These are phyloP conservation scores for Guyanaporus albipodus DNA, from an alignment of 768 basidiomycete species.

Conservation along the genomic window DNA sequence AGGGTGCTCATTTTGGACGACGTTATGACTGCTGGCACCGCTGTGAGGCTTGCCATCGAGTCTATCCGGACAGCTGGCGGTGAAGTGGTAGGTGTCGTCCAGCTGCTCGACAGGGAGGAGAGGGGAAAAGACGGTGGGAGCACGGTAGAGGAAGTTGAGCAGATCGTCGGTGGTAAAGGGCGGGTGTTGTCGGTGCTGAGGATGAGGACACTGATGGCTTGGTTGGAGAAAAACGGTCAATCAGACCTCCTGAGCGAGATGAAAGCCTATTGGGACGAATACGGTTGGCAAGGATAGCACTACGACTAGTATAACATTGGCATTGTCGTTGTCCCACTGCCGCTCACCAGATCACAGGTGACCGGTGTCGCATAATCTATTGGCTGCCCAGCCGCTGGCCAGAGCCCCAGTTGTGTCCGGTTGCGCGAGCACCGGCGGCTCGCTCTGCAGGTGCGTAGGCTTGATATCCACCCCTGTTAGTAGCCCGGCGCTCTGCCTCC, in stretches of 20 bases:
- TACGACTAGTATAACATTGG: not conserved
- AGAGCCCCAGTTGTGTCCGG: constrained; percentile 50
- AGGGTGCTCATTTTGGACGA: constrained; percentile 90
- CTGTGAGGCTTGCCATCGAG: constrained; percentile 78
- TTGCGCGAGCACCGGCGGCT: constrained; percentile 15
- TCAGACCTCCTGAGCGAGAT: constrained; percentile 63
- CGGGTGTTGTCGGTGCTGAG: constrained; percentile 75
- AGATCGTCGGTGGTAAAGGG: constrained; percentile 60
- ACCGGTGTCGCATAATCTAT: constrained; percentile 2
- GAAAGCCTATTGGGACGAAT: constrained; percentile 55
- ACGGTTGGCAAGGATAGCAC: constrained; percentile 25
- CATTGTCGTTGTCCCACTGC: too few relatives aligned
- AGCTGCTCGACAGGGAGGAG: constrained; percentile 69
- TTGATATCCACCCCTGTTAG: constrained; percentile 49
- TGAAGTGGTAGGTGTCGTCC: constrained; percentile 82
- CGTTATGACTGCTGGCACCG: constrained; percentile 92
- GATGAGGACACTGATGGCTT: constrained; percentile 81
- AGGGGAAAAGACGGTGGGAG: constrained; percentile 48
- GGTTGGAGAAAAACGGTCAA: constrained; percentile 70
- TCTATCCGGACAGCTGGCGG: constrained; percentile 68
- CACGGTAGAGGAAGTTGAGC: constrained; percentile 81
- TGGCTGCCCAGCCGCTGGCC: constrained; percentile 47
- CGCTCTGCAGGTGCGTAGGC: constrained; percentile 47
- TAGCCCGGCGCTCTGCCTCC: constrained; percentile 32
- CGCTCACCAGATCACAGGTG: too few relatives aligned